Base-by-base conservation (phyloP, 1,139 yeast species). In the Suhomyces panamericanus region DNA sequence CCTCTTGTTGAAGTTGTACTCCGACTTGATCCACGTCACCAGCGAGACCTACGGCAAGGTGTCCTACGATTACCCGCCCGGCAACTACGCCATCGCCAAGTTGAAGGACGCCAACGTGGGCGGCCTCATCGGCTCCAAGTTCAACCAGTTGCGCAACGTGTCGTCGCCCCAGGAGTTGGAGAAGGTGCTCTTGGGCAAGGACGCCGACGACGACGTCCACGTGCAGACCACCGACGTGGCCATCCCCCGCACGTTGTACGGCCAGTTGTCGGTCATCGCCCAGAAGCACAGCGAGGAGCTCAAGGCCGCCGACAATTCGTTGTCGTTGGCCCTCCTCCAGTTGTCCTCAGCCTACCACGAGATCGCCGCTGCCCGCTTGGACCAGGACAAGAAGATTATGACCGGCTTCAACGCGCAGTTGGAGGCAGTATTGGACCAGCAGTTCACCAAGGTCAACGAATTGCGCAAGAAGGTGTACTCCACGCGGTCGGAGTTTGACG, bases 1-100 rank as follows among this genome's bases (percentile, higher is more conserved):
- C 63, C 72, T 78, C 44, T 69, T 84, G 53, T 78, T 80, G 58
- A 72, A 72, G 45, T 76, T 81, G 51, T 81, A 82, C 65, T 78
- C 80, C 50, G 82, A 81, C 59, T 69, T 83, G 51, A 70, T 83
- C 44, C 71, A 74, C 26, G 79, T 80, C 54, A 79, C 86, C 35
- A 63, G 64, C 49, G 81, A 76, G 46, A 85, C 86, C 47, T 85
- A 77, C 57, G 85, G 75, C 54, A 75, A 82, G 48, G 81, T 81
- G 43, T 79, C 85, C 41, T 85, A 85, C 61, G 91, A 85, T 60
- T 84, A 83, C 55, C 90, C 90, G 27, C 89, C 89, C 32, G 86
- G 85, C 42, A 71, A 83, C 61, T 65, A 68, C 34, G 70, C 78
- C 9, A 53, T 74, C 39, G 61, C 58, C 58, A 70, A 67, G 54